Conservation (phyloP, 352 stramenopile genomes). For the Phytophthora pluvialis region DNA sequence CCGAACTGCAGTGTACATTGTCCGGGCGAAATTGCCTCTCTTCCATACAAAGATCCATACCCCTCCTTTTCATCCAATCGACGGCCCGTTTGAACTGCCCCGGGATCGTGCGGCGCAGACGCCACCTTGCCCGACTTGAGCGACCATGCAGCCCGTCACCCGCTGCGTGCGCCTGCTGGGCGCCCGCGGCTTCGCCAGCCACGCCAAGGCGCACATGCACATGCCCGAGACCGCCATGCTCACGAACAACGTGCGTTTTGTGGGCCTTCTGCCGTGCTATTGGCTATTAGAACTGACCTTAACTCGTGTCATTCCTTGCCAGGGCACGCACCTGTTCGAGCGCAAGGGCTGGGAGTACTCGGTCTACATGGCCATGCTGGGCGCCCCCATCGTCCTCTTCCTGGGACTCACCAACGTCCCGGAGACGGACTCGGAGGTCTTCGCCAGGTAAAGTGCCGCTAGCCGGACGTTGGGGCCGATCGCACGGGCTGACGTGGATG, state of each 20-base stretch:
- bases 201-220: conserved; percentile 62
- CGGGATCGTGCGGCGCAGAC: conserved; percentile 31
- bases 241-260: conserved; percentile 78
- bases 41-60: conserved; percentile 1
- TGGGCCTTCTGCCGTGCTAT: not conserved
- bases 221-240: conserved; percentile 90
- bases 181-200: conserved; percentile 59
- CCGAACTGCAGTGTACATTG: conserved; percentile 12
- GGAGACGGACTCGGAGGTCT: conserved; percentile 86
- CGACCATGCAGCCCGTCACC: conserved; percentile 42
- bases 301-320: not conserved
- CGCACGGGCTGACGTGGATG: not conserved
- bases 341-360: conserved; percentile 89
- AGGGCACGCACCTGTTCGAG: conserved; percentile 83
- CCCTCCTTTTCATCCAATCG: conserved; percentile 32
- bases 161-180: conserved; percentile 41
- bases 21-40: conserved; percentile 2
- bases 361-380: conserved; percentile 77
- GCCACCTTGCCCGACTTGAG: conserved; percentile 16
- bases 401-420: conserved; percentile 81
- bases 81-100: conserved; percentile 3
- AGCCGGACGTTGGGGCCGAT: not conserved
- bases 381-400: conserved; percentile 74
- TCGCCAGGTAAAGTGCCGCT: conserved; percentile 54
- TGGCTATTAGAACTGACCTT: not conserved